Evolutionary conservation across 164 flowering plant species (phyloP).

Genomic region (Cinnamomum chago): DNA sequence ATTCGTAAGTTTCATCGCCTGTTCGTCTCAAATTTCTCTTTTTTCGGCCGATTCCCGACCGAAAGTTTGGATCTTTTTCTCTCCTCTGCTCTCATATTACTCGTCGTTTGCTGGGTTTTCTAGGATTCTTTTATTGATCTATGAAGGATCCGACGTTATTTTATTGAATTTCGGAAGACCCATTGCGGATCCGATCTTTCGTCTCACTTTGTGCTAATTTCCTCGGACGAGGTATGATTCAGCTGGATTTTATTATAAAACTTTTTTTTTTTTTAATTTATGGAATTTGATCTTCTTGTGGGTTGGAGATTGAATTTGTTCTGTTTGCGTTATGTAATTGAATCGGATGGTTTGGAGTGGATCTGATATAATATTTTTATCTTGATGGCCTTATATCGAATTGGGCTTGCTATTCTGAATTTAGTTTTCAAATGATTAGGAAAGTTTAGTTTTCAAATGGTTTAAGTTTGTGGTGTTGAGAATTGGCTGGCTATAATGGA

Average conservation of each 20-base stretch:
- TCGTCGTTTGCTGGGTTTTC: conserved; percentile 10
- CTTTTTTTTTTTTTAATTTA: conserved; percentile 5
- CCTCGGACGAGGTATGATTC: conserved; percentile 29
- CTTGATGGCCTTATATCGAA: not conserved
- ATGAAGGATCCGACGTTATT: conserved; percentile 35
- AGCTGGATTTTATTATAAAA: not conserved
- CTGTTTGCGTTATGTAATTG: not conserved
- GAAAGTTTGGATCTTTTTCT: conserved; percentile 5
- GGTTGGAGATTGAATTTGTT: not conserved
- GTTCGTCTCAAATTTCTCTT: conserved; percentile 7
- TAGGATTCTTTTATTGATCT: conserved; percentile 29
- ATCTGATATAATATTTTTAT: not conserved
- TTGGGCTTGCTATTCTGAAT: not conserved
- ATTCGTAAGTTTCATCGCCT: conserved; percentile 18
- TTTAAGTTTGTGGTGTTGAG: not conserved
- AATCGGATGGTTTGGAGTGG: conserved; percentile 4
- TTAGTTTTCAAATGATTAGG: not conserved
- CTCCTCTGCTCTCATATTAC: conserved; percentile 8
- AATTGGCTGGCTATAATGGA: conserved; percentile 5
- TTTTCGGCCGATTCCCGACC: conserved; percentile 4
- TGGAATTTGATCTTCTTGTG: conserved; percentile 6
- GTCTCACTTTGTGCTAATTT: conserved; percentile 5
- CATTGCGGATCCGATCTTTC: conserved; percentile 15
- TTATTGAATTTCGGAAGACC: conserved; percentile 38
- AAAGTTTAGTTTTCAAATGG: not conserved